Base-by-base conservation (phyloP, 148 eudicot species). In the Diospyros lotus region DNA sequence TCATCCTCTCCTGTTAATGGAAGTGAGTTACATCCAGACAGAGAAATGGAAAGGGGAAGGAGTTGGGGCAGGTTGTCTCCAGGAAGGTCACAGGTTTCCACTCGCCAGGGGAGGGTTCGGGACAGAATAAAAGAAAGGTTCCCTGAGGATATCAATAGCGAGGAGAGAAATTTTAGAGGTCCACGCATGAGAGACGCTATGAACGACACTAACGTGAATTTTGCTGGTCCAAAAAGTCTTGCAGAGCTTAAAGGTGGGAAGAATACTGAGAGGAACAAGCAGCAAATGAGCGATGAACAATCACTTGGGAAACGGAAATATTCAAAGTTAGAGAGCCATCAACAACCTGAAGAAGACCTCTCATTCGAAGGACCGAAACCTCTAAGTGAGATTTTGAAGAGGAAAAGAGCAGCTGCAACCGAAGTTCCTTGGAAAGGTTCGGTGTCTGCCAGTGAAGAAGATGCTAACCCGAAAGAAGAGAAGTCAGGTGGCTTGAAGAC, bases 331-430 rank as follows among this genome's bases (percentile, higher is more conserved):
- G 87, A 82, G 40, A 72, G 84, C 48, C 78, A 86, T 72, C 70
- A 65, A 38, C 83, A 82, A 67, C 54, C 78, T 55, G 92, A 83
- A 66, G 85, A 79, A 40, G 81, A 78, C 76, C 38, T 73, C 46
- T 79, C 92, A 39, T 92, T 94, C 80, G 98, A 92, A 76, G 97
- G 97, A 52, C 98, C 98, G 48, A 94, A 92, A 84, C 93, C 98
- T 50, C 78, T 94, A 51, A 82, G 91, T 68, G 98, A 94, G 89
- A 94, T 94, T 80, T 76, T 94, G 75, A 94, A 94, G 87, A 80
- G 90, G 51, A 94, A 94, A 80, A 90, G 89, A 81, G 83, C 79
- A 52, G 73, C 71, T 46, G 79, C 72, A 65, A 76, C 54, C 48
- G 40, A 77, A 18, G 54, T 69, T 67, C 43, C 82, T 55, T 63